These are phyloP conservation scores for Fraxinus xanthoxyloides DNA, from an alignment of 305 asterid species.

Conservation along the genomic window DNA sequence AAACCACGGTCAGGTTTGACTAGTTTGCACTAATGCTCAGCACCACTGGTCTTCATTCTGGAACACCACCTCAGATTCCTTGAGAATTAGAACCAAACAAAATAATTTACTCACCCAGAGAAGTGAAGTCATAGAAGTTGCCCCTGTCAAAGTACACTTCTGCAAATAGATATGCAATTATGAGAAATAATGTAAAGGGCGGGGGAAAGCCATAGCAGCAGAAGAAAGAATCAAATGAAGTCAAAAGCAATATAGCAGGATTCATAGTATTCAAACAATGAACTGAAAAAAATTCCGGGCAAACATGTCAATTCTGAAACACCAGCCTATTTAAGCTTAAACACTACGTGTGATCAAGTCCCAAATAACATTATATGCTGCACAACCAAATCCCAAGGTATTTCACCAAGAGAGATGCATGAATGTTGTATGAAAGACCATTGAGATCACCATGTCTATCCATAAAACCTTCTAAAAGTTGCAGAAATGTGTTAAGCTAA, in stretches of 20 bases:
- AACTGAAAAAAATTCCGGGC: not conserved
- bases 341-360: not conserved
- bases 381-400: not conserved
- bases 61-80: not conserved
- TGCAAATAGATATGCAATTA: constrained; percentile 31
- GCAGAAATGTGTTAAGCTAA: not conserved
- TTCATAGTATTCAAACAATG: not conserved
- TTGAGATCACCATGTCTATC: not conserved
- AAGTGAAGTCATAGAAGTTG: constrained; percentile 95
- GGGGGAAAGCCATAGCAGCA: not conserved
- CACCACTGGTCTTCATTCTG: not conserved
- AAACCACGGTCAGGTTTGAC: not conserved
- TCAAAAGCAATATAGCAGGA: not conserved
- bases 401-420: not conserved
- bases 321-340: not conserved
- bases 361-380: not conserved
- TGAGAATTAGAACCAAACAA: constrained; percentile 12
- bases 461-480: not conserved
- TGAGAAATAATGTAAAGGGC: not conserved
- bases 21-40: not conserved
- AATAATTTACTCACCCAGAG: constrained; percentile 61
- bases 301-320: not conserved
- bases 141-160: constrained; percentile 93
- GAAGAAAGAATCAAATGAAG: not conserved
- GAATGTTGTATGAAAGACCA: not conserved